Evolutionary conservation across 768 basidiomycete genomes (phyloP).

Genomic region (Termitomyces sp.): DNA sequence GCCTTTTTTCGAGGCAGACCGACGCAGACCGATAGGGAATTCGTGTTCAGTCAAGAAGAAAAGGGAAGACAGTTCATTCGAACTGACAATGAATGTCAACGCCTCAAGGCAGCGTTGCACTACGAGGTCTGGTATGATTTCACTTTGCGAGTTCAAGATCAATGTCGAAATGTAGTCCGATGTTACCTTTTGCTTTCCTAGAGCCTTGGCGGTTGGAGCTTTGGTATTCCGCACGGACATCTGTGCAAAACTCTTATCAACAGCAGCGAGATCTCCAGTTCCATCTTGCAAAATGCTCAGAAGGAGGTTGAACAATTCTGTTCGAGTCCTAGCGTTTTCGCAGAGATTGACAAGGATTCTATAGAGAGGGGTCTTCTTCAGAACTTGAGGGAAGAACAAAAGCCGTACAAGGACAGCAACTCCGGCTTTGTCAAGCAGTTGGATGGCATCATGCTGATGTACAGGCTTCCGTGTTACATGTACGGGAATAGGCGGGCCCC

Average conservation of each 20-base stretch:
- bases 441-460: conserved; percentile 79
- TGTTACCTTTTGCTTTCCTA: conserved; percentile 65
- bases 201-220: conserved; percentile 46
- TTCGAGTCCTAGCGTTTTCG: conserved; percentile 88
- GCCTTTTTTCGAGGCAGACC: conserved; percentile 72
- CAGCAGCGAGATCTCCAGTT: conserved; percentile 83
- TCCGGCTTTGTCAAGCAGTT: conserved; percentile 85
- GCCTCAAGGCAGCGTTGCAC: conserved; percentile 94
- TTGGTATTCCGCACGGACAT: conserved; percentile 69
- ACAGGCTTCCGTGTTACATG: conserved; percentile 42
- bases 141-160: conserved; percentile 52
- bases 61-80: conserved; percentile 77
- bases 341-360: conserved; percentile 92
- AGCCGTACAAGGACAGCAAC: conserved; percentile 87
- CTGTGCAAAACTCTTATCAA: conserved; percentile 92
- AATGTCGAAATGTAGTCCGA: conserved; percentile 47
- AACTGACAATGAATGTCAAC: conserved; percentile 77
- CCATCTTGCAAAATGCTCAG: conserved; percentile 95
- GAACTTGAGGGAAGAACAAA: conserved; percentile 92
- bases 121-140: conserved; percentile 87
- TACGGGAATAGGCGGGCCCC: conserved; percentile 20
- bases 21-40: conserved; percentile 70
- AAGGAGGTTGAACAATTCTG: conserved; percentile 90
- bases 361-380: conserved; percentile 80
- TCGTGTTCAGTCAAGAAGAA: conserved; percentile 98